Conservation (phyloP, 441 rosid genomes). For the Geranium incanum region DNA sequence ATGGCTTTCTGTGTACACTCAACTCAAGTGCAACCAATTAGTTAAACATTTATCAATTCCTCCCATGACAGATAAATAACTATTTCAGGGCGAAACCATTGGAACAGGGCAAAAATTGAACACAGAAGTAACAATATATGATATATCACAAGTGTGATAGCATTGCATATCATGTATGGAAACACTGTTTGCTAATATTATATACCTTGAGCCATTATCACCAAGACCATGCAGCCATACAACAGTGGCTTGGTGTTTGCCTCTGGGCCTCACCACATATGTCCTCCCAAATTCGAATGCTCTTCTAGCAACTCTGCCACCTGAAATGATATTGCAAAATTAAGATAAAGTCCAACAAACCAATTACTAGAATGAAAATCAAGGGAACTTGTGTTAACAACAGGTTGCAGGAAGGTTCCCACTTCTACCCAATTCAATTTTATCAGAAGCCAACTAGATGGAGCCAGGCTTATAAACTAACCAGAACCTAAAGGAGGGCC, state of each 20-base stretch:
- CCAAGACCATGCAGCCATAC: slow-evolving; percentile 97
- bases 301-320: slow-evolving; percentile 53
- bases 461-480: slow-evolving; percentile 26
- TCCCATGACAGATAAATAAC: no score
- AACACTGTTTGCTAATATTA: neutral
- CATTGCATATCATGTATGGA: neutral
- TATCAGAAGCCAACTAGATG: neutral
- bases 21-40: no score
- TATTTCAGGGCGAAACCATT: neutral
- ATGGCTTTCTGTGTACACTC: no score
- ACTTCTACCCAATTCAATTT: neutral
- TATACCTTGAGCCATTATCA: slow-evolving; percentile 88
- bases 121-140: no score
- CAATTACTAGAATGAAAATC: neutral
- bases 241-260: slow-evolving; percentile 84
- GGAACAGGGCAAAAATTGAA: neutral
- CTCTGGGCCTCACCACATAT: slow-evolving; percentile 86
- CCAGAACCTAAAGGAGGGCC: slow-evolving; percentile 64
- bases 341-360: neutral
- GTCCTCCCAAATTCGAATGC: slow-evolving; percentile 89
- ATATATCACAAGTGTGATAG: neutral
- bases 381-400: neutral
- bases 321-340: slow-evolving; percentile 24
- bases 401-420: slow-evolving; percentile 1
- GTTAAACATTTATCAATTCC: no score